Conservation (phyloP, 441 rosid species). For the Arabidopsis hybrid region DNA sequence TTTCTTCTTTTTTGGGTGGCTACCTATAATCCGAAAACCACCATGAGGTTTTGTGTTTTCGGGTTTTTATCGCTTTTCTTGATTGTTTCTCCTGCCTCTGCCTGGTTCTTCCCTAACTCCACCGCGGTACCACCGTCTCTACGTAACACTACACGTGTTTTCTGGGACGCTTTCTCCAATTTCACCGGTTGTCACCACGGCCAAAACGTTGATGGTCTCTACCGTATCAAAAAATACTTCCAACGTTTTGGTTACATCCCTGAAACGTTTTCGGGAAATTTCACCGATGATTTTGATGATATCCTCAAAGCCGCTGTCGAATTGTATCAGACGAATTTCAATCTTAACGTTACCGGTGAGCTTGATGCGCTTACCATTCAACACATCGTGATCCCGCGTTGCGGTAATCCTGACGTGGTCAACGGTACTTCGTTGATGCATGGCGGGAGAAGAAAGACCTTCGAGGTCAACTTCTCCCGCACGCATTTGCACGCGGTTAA, state of each 20-base stretch:
- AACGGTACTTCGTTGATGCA: slow-evolving; percentile 83
- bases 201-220: slow-evolving; percentile 52
- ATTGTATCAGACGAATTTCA: slow-evolving; percentile 65
- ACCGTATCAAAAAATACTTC: slow-evolving; percentile 65
- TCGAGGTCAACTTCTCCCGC: slow-evolving; percentile 40
- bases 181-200: slow-evolving; percentile 74
- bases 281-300: slow-evolving; percentile 66
- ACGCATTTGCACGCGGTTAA: slow-evolving; percentile 52
- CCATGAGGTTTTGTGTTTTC: slow-evolving; percentile 38
- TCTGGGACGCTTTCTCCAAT: slow-evolving; percentile 69
- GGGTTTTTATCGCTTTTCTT: slow-evolving; percentile 39
- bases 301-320: slow-evolving; percentile 60
- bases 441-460: slow-evolving; percentile 48
- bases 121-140: slow-evolving; percentile 52
- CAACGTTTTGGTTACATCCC: slow-evolving; percentile 76
- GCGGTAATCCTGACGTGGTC: slow-evolving; percentile 81
- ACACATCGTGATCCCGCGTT: slow-evolving; percentile 65
- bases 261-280: slow-evolving; percentile 42
- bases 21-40: slow-evolving; percentile 42
- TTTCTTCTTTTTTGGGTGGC: slow-evolving; percentile 26
- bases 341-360: slow-evolving; percentile 65
- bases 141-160: slow-evolving; percentile 48
- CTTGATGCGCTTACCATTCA: slow-evolving; percentile 62
- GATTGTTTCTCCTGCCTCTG: slow-evolving; percentile 46
- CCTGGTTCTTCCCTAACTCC: slow-evolving; percentile 66